These are phyloP conservation scores for Quercus berberidifolia DNA, from an alignment of 306 rosid genomes.

Conservation along the genomic window DNA sequence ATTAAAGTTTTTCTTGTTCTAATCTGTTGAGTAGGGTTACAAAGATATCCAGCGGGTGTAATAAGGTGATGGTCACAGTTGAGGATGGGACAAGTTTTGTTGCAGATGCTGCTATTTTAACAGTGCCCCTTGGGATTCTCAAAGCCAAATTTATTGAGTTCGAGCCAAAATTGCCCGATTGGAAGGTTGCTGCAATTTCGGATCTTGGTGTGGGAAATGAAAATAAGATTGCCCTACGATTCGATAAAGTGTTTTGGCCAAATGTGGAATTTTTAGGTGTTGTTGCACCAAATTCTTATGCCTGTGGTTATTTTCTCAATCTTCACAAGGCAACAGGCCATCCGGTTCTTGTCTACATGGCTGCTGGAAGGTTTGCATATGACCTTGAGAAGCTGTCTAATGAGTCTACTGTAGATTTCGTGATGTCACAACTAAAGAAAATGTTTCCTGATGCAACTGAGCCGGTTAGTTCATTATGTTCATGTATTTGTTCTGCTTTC, in stretches of 20 bases:
- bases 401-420: constrained; percentile 43
- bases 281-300: constrained; percentile 63
- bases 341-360: constrained; percentile 77
- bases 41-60: constrained; percentile 19
- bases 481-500: neutral
- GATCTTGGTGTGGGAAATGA: constrained; percentile 84
- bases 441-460: constrained; percentile 67
- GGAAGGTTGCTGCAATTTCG: constrained; percentile 67
- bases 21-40: constrained; percentile 26
- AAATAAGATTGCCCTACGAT: constrained; percentile 65
- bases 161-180: constrained; percentile 61
- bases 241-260: constrained; percentile 69
- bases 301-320: constrained; percentile 76
- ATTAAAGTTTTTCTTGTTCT: neutral
- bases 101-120: constrained; percentile 38
- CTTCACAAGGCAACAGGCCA: constrained; percentile 79
- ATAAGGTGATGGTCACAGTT: constrained; percentile 55
- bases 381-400: constrained; percentile 60
- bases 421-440: constrained; percentile 61
- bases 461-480: constrained; percentile 45
- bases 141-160: constrained; percentile 70
- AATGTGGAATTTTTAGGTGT: constrained; percentile 63
- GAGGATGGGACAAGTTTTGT: constrained; percentile 56
- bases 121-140: constrained; percentile 68
- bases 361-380: constrained; percentile 71